A percentile compares a stretch with the other conserved stretches of the same genome.
These are phyloP conservation scores for Penicillium polonicum DNA, from an alignment of 2,329 filamentous ascomycete genomes.

Conservation along the genomic window DNA sequence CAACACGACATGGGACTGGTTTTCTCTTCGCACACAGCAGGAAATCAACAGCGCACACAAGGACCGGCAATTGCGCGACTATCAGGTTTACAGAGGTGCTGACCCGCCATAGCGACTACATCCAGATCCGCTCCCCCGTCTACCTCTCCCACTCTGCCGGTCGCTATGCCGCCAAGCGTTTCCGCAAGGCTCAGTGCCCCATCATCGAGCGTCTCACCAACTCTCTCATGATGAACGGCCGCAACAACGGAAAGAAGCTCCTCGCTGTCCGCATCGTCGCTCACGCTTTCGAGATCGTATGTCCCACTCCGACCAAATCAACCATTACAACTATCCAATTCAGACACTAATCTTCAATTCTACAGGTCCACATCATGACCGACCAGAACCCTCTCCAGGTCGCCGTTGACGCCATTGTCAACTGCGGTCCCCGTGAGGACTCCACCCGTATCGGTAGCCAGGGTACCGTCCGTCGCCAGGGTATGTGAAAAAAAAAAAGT, in stretches of 20 bases:
- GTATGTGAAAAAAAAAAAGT: conserved; percentile 1
- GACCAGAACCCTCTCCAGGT: conserved; percentile 99
- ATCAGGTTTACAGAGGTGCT: conserved; percentile 27
- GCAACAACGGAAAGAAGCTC: conserved; percentile 99
- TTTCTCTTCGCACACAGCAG: conserved; percentile 9
- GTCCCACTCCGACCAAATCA: conserved; percentile 42
- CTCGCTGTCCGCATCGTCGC: conserved; percentile 99
- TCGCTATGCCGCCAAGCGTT: conserved; percentile 98
- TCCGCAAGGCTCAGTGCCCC: conserved; percentile 99
- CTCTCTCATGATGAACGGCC: conserved; percentile 99
- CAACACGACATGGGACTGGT: neutral
- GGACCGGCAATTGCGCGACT: conserved; percentile 8
- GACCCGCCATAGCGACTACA: conserved; percentile 78
- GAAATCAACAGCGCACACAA: conserved; percentile 8
- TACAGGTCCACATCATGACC: conserved; percentile 99
- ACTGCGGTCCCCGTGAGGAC: conserved; percentile 99
- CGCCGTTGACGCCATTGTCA: conserved; percentile 98
- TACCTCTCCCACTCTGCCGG: conserved; percentile 99
- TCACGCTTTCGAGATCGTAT: conserved; percentile 98
- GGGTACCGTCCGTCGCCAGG: conserved; percentile 98
- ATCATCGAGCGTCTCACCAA: conserved; percentile 99
- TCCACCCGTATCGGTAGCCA: conserved; percentile 98
- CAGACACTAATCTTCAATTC: conserved; percentile 22
- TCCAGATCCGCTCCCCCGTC: conserved; percentile 98
- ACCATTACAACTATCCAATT: neutral